phyloP scores from a whole-genome alignment of 345 rosid genomes.

The Linum trigynum region DNA sequence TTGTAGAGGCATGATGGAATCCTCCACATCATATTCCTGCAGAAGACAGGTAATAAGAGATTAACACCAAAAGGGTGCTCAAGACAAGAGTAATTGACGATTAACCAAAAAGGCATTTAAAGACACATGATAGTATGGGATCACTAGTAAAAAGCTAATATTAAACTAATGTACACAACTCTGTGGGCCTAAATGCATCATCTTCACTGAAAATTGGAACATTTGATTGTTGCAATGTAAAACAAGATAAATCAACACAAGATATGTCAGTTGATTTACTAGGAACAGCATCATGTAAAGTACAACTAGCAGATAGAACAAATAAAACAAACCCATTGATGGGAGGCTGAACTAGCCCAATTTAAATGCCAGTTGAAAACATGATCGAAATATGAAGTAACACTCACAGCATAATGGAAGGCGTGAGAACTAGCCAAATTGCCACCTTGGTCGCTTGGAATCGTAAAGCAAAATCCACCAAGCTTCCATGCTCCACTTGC shows the following conservation, averaged over 20 bases:
- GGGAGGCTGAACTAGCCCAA: neutral
- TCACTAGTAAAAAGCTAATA: neutral
- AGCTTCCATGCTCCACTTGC: constrained; percentile 97
- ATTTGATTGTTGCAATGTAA: neutral
- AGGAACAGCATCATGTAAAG: too few species aligned
- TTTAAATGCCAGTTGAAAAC: neutral
- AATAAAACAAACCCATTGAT: neutral
- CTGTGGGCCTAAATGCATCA: neutral
- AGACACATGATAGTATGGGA: neutral
- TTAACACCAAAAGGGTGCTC: constrained; percentile 2
- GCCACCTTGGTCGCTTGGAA: constrained; percentile 51
- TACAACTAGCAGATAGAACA: too few species aligned
- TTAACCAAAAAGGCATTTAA: neutral
- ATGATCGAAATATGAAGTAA: constrained; percentile 7
- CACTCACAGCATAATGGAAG: constrained; percentile 86
- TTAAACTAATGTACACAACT: neutral
- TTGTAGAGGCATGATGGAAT: constrained; percentile 82
- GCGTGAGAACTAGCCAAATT: constrained; percentile 48
- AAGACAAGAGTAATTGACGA: neutral
- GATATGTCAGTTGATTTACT: too few species aligned
- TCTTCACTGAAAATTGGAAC: neutral
- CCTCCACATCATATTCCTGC: constrained; percentile 97
- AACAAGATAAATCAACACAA: neutral
- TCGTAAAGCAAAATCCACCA: constrained; percentile 90
- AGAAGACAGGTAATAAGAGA: constrained; percentile 14